Evolutionary conservation across 2,329 filamentous ascomycete genomes (phyloP).

Genomic region (Thielaviopsis populi): DNA sequence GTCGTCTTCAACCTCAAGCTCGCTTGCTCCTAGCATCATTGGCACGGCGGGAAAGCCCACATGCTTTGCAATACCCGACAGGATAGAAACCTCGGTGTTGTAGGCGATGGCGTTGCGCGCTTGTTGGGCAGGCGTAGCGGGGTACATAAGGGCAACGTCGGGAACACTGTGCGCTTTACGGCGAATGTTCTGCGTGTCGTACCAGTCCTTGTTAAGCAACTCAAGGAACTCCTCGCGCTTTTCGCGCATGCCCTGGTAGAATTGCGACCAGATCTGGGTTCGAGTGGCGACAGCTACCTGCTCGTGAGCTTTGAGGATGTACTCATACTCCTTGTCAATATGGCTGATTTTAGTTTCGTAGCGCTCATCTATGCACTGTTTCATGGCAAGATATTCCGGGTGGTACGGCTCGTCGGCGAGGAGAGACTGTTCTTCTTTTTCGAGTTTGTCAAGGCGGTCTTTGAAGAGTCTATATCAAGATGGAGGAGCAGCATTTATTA

Average conservation of each 20-base stretch:
- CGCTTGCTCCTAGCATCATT: constrained; percentile 56
- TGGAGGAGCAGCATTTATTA: constrained; percentile 20
- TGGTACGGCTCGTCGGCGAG: constrained; percentile 54
- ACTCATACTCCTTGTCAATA: constrained; percentile 57
- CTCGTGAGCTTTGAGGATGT: constrained; percentile 58
- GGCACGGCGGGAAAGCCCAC: constrained; percentile 95
- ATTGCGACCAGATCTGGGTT: constrained; percentile 77
- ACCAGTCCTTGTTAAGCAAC: constrained; percentile 75
- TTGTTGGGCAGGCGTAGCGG: constrained; percentile 59
- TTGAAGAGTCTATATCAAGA: constrained; percentile 54
- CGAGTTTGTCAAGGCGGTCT: constrained; percentile 69
- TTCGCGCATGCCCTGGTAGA: constrained; percentile 73
- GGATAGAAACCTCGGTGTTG: constrained; percentile 83
- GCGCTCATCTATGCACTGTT: constrained; percentile 70
- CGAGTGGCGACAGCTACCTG: constrained; percentile 65
- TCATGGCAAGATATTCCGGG: constrained; percentile 80
- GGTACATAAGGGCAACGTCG: constrained; percentile 70
- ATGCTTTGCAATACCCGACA: constrained; percentile 85
- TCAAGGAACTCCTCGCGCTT: constrained; percentile 67
- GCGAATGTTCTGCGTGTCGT: constrained; percentile 80
- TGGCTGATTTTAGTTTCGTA: constrained; percentile 65
- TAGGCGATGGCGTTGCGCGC: constrained; percentile 78
- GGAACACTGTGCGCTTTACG: constrained; percentile 66
- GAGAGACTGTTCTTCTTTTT: constrained; percentile 51
- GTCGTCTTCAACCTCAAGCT: constrained; percentile 69